Base-by-base conservation (phyloP, 768 basidiomycete genomes). In the Podaxis rugospora region DNA sequence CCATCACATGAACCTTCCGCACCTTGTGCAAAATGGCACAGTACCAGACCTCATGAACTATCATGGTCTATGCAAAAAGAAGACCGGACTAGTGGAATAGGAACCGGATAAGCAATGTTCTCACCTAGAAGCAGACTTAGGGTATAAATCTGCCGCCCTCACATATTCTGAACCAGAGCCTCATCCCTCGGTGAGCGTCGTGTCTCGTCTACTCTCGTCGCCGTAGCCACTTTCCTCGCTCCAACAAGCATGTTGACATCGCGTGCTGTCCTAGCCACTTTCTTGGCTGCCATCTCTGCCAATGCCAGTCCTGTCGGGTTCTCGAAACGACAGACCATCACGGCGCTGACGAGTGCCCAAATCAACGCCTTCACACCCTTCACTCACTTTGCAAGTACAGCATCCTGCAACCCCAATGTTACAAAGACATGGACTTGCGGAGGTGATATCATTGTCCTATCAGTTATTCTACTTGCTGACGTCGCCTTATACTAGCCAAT, bases 351-450 rank as follows among this genome's bases (percentile, higher is more conserved):
- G 39, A 63, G 73, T 3, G 23, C 77, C 0, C 75, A 82, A 65
- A 75, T 85, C 11, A 62, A 71, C 28, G 28, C 65, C 11, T 84
- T 76, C 66, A 77, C 67, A 25, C 74, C 82, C 0, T 85, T 78
- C 70, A 75, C 83, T 0, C 70, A 69, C 59, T 83, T 79, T 62
- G 81, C 84, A 1, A 75, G 75, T 36, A 68, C 83, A 4, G 83
- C 73, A 0, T 83, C 82, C 62, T 86, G 84, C 56, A 49, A 67
- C 4, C 71, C 82, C n/a, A 57, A 73, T 1, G 64, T 69, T 23
- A 83, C 80, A 18, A 65, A 75, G 39, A 72, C 76, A 18, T 86
- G 85, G 84, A 66, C 77, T 28, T 85, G 83, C 64, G 86, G 86
- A 70, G 83, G 85, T 70, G 54, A 63, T 64, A 18, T 18, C 14